These are phyloP conservation scores for Mycosphaerella arachidis DNA, from an alignment of 2,329 filamentous ascomycete genomes.

Conservation along the genomic window DNA sequence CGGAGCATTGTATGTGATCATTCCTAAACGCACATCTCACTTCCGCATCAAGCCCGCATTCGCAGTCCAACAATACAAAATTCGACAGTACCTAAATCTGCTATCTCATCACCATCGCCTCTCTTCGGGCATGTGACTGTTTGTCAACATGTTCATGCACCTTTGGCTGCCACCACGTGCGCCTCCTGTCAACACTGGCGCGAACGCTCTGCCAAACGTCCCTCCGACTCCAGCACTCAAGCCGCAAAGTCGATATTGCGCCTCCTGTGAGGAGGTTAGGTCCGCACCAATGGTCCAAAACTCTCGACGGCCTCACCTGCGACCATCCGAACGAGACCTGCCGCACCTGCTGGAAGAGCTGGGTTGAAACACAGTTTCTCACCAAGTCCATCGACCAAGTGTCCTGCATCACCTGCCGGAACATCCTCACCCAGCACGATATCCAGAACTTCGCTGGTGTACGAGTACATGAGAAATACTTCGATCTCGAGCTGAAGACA, in stretches of 20 bases:
- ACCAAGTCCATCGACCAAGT: no score
- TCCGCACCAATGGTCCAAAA: conserved; percentile 3
- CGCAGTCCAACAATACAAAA: no score
- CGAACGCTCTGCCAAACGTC: no score
- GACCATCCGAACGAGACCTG: conserved; percentile 15
- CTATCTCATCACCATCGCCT: no score
- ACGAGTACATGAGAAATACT: conserved; percentile 10
- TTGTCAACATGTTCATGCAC: no score
- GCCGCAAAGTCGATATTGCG: conserved; percentile 1
- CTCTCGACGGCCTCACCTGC: neutral
- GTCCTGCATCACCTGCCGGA: conserved; percentile 19
- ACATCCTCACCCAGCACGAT: conserved; percentile 11
- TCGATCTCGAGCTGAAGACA: neutral
- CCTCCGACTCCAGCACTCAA: neutral
- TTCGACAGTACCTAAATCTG: no score
- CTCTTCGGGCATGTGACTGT: no score
- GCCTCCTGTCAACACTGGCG: neutral
- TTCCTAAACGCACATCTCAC: no score
- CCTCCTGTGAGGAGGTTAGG: conserved; percentile 6
- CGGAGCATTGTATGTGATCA: no score
- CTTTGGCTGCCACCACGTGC: neutral
- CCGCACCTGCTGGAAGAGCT: conserved; percentile 16
- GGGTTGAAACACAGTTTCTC: conserved; percentile 13
- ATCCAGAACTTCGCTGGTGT: conserved; percentile 10
- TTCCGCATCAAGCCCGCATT: no score